Base-by-base conservation (phyloP, 768 basidiomycete genomes). In the Mycena rosella region DNA sequence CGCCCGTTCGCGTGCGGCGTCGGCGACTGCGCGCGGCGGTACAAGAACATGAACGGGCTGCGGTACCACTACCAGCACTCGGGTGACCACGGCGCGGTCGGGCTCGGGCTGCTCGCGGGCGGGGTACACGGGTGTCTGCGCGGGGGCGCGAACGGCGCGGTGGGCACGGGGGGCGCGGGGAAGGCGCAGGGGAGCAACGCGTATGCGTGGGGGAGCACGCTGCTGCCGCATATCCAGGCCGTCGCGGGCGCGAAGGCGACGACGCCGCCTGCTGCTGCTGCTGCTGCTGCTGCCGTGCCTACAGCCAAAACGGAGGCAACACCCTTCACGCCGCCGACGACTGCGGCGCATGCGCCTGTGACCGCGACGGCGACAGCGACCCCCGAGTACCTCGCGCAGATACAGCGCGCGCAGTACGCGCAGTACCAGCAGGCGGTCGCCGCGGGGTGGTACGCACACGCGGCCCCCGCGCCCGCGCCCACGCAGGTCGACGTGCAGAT, bases 41-140 rank as follows among this genome's bases (percentile, higher is more conserved):
- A 98, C 83, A 96, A 98, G 87, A 98, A 99, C 77, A 97, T 98
- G 96, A 98, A 98, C 78, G 97, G 97, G 0, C 82, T 98, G 68
- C 81, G 94, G 74, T 99, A 99, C 70, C 97, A 99, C 80, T 99
- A 98, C 77, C 93, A 96, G 78, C 97, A 99, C 79, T 93, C 93
- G 24, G 97, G 96, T 14, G 95, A 96, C 47, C 98, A 99, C 78
- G 97, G 97, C 5, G 91, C 93, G 8, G 85, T 95, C 45, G 98
- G 98, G 7, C 84, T 98, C 0, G 88, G 90, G 48, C 81, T 98
- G 73, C 86, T 98, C 48, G 94, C 94, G 5, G 88, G 87, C 58
- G 93, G 93, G 4, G 83, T 89, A 71, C 92, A 89, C 73, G 86
- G 87, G 63, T 88, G 86, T 68, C 66, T 88, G 44, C 63, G n/a